Evolutionary conservation across 345 rosid species (phyloP), one percentile per base, ranked within the genome.

Genomic region (Leavenworthia alabamica): DNA sequence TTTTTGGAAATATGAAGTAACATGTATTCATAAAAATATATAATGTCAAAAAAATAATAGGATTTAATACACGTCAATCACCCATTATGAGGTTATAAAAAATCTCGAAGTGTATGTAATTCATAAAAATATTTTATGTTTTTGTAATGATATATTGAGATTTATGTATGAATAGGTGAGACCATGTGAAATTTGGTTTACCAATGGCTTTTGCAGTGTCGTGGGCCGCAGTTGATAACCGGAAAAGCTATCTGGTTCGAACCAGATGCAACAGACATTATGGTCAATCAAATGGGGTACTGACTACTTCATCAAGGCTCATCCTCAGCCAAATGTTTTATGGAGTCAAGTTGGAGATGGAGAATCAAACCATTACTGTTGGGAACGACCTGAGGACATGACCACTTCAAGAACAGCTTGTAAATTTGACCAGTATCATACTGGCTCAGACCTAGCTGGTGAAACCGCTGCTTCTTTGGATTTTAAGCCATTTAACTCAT

Each of bases 331-430:
- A 1, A 63, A 86, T 73, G 77, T 84, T 55, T 82, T 91, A 6
- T 91, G 86, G 88, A 91, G 81, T 47, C 89, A 90, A 83, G 91
- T 83, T 74, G 98, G 96, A 2, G 94, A 88, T 67, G 96, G 98
- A 3, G 74, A 81, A 28, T 82, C 94, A 0, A 96, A 91, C 44
- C 98, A 91, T 61, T 84, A 79, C 29, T 91, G 96, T 52, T 88
- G 98, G 96, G 85, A 88, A 74, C 60, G 96, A 6, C 75, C 95
- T 0, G 96, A 91, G 63, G 98, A 91, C 75, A 88, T 91, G 98
- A 88, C 90, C 44, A 91, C 96, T 53, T 79, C 89, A 17, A 78
- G 96, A 61, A 75, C 80, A 2, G 89, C 89, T 40, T 88, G 79
- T 71, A 88, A 80, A 76, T 68, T 91, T 19, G 94, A 91, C 60